Conservation (phyloP, 1,284 basidiomycete genomes). For the Xerocomus cyaneibrunnescens region DNA sequence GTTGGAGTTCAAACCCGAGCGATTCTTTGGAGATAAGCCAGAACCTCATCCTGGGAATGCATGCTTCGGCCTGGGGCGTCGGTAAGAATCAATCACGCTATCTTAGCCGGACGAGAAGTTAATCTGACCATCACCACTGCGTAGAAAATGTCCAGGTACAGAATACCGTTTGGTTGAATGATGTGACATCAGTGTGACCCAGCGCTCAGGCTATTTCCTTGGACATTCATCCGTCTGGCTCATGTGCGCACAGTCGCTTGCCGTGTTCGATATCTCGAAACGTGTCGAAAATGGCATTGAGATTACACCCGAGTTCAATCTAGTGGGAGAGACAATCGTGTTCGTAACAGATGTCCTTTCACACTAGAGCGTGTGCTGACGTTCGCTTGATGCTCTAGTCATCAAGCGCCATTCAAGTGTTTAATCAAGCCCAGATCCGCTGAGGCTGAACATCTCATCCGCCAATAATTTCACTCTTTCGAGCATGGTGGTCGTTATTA, state of each 20-base stretch:
- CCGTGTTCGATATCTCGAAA: conserved; percentile 21
- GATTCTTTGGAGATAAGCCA: conserved; percentile 28
- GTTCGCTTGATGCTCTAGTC: conserved; percentile 33
- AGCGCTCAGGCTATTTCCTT: conserved; percentile 18
- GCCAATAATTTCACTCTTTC: conserved; percentile 32
- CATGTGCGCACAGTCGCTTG: conserved; percentile 14
- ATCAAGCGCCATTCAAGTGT: conserved; percentile 58
- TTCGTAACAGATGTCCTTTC: background rate
- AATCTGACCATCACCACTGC: background rate
- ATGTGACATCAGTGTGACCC: background rate
- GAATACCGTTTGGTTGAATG: background rate
- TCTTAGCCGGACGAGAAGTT: background rate
- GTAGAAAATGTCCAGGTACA: conserved; percentile 19
- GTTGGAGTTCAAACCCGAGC: conserved; percentile 21
- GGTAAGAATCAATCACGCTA: conserved; percentile 35
- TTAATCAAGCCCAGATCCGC: conserved; percentile 52
- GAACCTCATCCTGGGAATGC: conserved; percentile 50
- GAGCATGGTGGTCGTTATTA: background rate
- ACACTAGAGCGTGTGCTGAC: too few species aligned
- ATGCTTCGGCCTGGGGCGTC: conserved; percentile 56
- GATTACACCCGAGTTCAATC: conserved; percentile 18
- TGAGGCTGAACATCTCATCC: conserved; percentile 46
- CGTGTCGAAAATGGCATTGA: conserved; percentile 16
- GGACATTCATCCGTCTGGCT: conserved; percentile 19
- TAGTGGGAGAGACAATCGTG: conserved; percentile 15